These are phyloP conservation scores for Tylopilus sp. DNA, from an alignment of 1,284 basidiomycete species.

Conservation along the genomic window DNA sequence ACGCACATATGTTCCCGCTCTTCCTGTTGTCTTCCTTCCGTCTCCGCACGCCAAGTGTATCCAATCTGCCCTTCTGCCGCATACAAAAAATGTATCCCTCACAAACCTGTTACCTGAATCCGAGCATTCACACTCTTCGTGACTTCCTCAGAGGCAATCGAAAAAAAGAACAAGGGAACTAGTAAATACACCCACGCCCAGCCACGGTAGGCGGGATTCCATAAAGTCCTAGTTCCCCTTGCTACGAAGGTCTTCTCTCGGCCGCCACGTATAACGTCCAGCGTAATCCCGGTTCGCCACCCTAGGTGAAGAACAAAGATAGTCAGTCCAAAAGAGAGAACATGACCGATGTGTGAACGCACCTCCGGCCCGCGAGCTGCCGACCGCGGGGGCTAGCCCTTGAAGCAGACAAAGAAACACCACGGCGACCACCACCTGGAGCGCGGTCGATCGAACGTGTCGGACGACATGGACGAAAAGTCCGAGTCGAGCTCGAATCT, in stretches of 20 bases:
- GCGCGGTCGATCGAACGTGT: slow-evolving; percentile 24
- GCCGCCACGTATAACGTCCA: background rate
- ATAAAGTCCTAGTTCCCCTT: background rate
- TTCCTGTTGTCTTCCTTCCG: background rate
- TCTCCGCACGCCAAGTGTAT: slow-evolving; percentile 19
- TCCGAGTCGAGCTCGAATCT: slow-evolving; percentile 28
- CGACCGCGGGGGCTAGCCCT: slow-evolving; percentile 18
- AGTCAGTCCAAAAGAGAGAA: background rate
- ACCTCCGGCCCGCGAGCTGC: slow-evolving; percentile 18
- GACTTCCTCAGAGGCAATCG: background rate
- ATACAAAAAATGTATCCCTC: slow-evolving; percentile 22
- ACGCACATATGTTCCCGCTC: background rate
- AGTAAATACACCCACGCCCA: slow-evolving; percentile 12
- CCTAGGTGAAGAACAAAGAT: no score
- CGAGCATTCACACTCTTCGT: slow-evolving; percentile 1
- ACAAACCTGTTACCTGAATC: slow-evolving; percentile 17
- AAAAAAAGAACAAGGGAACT: background rate
- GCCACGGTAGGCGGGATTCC: background rate
- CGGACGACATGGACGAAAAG: slow-evolving; percentile 24
- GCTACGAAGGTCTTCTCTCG: background rate
- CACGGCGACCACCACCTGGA: slow-evolving; percentile 24
- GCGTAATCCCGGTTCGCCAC: background rate
- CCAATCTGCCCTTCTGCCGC: slow-evolving; percentile 10
- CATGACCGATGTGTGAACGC: background rate
- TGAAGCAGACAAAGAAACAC: slow-evolving; percentile 24